These are phyloP conservation scores for Colletotrichum karsti DNA, from an alignment of 2,329 filamentous ascomycete species.

Conservation along the genomic window DNA sequence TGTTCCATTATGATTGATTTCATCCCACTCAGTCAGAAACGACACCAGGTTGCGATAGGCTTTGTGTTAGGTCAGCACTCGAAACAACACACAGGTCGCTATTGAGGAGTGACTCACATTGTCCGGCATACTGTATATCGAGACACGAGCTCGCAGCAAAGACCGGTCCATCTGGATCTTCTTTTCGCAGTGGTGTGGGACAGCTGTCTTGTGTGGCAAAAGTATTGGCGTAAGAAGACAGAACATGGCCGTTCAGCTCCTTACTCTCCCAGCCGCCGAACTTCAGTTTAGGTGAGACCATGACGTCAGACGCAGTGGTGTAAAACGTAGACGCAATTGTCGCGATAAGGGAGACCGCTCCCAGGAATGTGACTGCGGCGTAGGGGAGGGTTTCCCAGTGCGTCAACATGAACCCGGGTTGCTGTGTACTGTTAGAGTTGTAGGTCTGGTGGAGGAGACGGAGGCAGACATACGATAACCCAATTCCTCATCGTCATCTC, in stretches of 20 bases:
- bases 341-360: conserved; percentile 69
- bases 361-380: conserved; percentile 70
- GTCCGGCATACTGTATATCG: conserved; percentile 74
- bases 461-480: conserved; percentile 57
- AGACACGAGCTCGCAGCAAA: conserved; percentile 66
- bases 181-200: conserved; percentile 63
- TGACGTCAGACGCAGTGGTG: conserved; percentile 77
- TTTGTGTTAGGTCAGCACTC: conserved; percentile 29
- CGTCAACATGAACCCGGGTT: conserved; percentile 77
- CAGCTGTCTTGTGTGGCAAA: conserved; percentile 65
- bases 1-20: conserved; percentile 52
- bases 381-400: conserved; percentile 73
- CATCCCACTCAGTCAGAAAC: conserved; percentile 66
- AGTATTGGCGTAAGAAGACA: conserved; percentile 70
- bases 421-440: conserved; percentile 38
- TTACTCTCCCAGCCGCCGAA: conserved; percentile 60
- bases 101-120: conserved; percentile 46
- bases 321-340: conserved; percentile 76
- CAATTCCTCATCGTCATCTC: conserved; percentile 83
- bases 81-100: background rate
- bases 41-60: conserved; percentile 74
- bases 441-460: background rate
- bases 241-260: conserved; percentile 64
- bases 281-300: conserved; percentile 78
- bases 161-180: conserved; percentile 42